Percentiles rank a stretch among this genome's conserved stretches.
These are phyloP conservation scores for Simplicillium sp. DNA, from an alignment of 2,329 filamentous ascomycete species.

Conservation along the genomic window DNA sequence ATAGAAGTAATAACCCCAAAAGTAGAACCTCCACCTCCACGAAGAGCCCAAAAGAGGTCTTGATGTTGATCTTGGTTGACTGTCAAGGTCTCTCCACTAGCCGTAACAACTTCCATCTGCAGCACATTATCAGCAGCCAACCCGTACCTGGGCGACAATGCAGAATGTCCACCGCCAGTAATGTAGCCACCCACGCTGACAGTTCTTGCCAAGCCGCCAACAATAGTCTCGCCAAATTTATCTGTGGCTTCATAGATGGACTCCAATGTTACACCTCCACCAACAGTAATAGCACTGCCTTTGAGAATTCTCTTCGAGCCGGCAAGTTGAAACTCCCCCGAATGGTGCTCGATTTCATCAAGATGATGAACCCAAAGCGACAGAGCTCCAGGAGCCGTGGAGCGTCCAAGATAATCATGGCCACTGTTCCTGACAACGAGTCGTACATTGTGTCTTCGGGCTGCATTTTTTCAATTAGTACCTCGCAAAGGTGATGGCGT, in stretches of 20 bases:
- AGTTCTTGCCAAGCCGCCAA: conserved; percentile 44
- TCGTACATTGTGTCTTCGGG: conserved; percentile 28
- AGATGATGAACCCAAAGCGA: conserved; percentile 45
- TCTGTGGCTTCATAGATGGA: conserved; percentile 37
- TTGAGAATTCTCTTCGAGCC: conserved; percentile 32
- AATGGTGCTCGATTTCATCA: conserved; percentile 22
- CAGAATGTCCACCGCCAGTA: conserved; percentile 51
- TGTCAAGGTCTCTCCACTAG: conserved; percentile 35
- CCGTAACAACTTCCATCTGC: conserved; percentile 47
- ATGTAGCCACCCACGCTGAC: conserved; percentile 53
- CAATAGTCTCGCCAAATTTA: conserved; percentile 33
- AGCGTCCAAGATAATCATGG: conserved; percentile 35
- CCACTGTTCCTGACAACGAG: conserved; percentile 30
- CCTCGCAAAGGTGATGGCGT: background rate
- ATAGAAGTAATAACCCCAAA: conserved; percentile 48
- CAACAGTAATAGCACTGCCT: conserved; percentile 40
- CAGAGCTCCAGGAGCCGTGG: conserved; percentile 36
- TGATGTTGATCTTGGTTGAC: conserved; percentile 41
- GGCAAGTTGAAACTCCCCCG: conserved; percentile 28
- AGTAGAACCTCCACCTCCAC: conserved; percentile 49
- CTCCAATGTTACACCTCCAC: conserved; percentile 40
- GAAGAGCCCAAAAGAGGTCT: conserved; percentile 56
- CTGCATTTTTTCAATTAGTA: too few relatives aligned
- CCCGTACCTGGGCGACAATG: conserved; percentile 42
- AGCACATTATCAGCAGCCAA: conserved; percentile 53